Conservation (phyloP, 371 early-diverging fungal genomes). For the Coemansia sp. region DNA sequence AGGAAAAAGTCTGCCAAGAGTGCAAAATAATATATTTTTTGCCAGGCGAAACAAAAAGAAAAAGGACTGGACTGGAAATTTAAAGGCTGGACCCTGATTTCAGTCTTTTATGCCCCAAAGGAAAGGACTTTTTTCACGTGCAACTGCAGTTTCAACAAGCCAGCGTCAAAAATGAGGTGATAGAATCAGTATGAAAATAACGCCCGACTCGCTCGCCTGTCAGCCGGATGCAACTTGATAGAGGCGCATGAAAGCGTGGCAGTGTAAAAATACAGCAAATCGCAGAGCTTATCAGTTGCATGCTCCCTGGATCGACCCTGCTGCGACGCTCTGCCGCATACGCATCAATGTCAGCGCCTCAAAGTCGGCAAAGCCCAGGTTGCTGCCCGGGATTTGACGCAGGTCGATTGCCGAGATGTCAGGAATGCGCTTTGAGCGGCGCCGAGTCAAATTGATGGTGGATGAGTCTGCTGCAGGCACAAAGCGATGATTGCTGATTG, state of each 20-base stretch:
- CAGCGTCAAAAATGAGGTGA: neutral
- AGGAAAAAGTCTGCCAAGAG: slow-evolving; percentile 2
- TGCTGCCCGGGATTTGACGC: slow-evolving; percentile 23
- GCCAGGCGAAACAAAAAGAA: neutral
- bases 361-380: slow-evolving; percentile 36
- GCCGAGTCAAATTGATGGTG: no score
- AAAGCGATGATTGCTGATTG: neutral
- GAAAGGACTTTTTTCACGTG: slow-evolving; percentile 5
- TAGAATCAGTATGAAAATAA: neutral
- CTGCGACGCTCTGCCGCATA: slow-evolving; percentile 27
- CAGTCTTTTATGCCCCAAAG: neutral
- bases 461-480: neutral
- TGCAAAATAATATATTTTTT: neutral
- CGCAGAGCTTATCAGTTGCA: no score
- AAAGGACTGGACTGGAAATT: slow-evolving; percentile 9
- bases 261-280: no score
- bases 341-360: slow-evolving; percentile 45
- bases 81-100: slow-evolving; percentile 5
- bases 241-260: no score
- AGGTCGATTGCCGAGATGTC: slow-evolving; percentile 25
- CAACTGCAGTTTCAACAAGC: neutral
- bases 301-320: no score
- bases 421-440: slow-evolving; percentile 6
- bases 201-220: neutral
- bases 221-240: no score